A percentile compares a stretch with the other conserved stretches of the same genome.
These are phyloP conservation scores for Blastobotrys indianensis DNA, from an alignment of 1,139 yeast genomes.

Conservation along the genomic window DNA sequence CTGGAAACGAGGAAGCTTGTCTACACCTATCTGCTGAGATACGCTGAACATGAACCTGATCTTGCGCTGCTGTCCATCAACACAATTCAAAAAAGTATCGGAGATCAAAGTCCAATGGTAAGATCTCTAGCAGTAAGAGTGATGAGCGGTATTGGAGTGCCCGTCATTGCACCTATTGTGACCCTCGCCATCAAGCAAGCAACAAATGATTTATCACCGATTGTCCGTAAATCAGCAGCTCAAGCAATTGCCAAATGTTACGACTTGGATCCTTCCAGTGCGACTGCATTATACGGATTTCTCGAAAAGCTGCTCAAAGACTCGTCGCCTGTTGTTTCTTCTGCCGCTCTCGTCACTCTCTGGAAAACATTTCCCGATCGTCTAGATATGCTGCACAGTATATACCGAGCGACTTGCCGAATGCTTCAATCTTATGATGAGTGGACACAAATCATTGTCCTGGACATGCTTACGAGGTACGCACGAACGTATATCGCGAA, in stretches of 20 bases:
- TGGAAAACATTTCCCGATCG: slow-evolving; percentile 50
- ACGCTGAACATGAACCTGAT: slow-evolving; percentile 83
- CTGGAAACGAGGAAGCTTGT: slow-evolving; percentile 70
- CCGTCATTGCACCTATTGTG: slow-evolving; percentile 75
- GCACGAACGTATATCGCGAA: slow-evolving; percentile 52
- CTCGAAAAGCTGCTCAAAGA: slow-evolving; percentile 58
- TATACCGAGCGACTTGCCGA: slow-evolving; percentile 57
- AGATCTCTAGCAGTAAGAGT: slow-evolving; percentile 75
- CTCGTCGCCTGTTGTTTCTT: slow-evolving; percentile 57
- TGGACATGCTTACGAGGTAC: slow-evolving; percentile 65
- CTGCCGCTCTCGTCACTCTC: slow-evolving; percentile 59
- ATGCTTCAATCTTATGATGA: slow-evolving; percentile 56
- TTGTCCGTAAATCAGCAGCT: slow-evolving; percentile 77
- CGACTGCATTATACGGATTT: slow-evolving; percentile 44
- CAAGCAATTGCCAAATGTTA: slow-evolving; percentile 67
- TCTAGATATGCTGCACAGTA: slow-evolving; percentile 65
- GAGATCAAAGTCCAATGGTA: slow-evolving; percentile 60
- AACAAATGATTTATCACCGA: slow-evolving; percentile 63
- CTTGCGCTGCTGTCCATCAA: slow-evolving; percentile 83
- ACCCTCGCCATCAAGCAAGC: slow-evolving; percentile 66
- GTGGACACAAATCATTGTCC: slow-evolving; percentile 60
- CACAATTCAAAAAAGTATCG: slow-evolving; percentile 78
- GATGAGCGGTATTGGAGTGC: slow-evolving; percentile 71
- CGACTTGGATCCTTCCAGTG: slow-evolving; percentile 39
- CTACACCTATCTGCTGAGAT: slow-evolving; percentile 65